A percentile compares a stretch with the other conserved stretches of the same genome.
Evolutionary conservation across 75 land plant genomes (phyloP).

Genomic region (Pinus albicaulis): DNA sequence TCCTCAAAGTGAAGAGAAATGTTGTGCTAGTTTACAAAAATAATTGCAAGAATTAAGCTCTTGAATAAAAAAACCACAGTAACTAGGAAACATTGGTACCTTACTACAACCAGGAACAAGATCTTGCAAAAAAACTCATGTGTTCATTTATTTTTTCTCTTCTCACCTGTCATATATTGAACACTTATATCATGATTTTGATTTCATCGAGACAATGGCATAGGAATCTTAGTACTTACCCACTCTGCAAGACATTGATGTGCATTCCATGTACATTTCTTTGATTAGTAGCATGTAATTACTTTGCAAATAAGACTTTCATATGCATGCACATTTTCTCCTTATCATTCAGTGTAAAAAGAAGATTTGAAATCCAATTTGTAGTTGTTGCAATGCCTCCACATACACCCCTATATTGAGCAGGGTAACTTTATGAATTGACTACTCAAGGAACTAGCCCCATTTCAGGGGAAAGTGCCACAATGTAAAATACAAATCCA

Average conservation of each 20-base stretch:
- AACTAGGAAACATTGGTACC: too few relatives aligned
- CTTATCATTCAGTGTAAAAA: neutral
- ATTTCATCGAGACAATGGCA: too few relatives aligned
- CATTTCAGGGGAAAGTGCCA: slow-evolving; percentile 25
- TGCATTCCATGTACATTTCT: neutral
- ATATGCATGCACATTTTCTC: neutral
- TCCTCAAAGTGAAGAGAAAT: too few relatives aligned
- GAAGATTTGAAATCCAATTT: slow-evolving; percentile 28
- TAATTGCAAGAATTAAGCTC: too few relatives aligned
- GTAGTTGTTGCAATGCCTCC: slow-evolving; percentile 24
- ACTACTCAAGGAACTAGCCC: slow-evolving; percentile 28
- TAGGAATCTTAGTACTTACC: too few relatives aligned
- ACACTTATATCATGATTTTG: too few relatives aligned
- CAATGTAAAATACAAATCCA: slow-evolving; percentile 36
- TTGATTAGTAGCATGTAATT: neutral
- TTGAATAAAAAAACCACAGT: too few relatives aligned
- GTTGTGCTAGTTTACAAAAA: too few relatives aligned
- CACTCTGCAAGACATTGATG: neutral
- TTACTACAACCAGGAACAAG: too few relatives aligned
- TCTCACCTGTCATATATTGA: too few relatives aligned
- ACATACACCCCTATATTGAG: slow-evolving; percentile 14
- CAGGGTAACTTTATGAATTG: slow-evolving; percentile 23
- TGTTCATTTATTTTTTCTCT: too few relatives aligned
- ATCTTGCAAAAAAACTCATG: too few relatives aligned
- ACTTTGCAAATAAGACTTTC: neutral